A percentile compares a stretch with the other conserved stretches of the same genome.
These are phyloP conservation scores for Straminergon stramineum DNA, from an alignment of 225 moss, liverwort and hornwort species.

Conservation along the genomic window DNA sequence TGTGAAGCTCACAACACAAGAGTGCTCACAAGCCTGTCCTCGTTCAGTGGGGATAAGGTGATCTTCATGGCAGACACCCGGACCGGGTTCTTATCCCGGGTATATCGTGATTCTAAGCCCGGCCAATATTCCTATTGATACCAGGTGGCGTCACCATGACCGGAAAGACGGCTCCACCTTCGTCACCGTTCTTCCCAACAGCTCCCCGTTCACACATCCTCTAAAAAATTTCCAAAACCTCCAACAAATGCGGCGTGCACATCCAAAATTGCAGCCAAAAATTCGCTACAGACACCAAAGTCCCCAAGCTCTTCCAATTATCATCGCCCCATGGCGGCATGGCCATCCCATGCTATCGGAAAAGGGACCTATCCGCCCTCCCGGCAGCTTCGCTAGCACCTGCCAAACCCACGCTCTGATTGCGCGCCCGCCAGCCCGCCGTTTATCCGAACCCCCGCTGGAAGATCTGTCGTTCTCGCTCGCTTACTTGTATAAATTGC, in stretches of 20 bases:
- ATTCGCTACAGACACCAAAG: neutral
- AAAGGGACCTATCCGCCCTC: neutral
- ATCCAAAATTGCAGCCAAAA: neutral
- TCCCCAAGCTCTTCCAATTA: neutral
- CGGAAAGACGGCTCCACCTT: too few species aligned
- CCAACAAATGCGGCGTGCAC: neutral
- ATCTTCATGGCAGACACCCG: neutral
- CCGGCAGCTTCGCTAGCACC: neutral
- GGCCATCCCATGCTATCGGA: neutral
- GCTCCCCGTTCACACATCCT: neutral
- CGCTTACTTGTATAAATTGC: neutral
- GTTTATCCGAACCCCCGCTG: neutral
- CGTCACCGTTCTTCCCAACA: neutral
- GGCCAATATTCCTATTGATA: neutral
- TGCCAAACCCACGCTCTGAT: neutral
- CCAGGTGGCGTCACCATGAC: too few species aligned
- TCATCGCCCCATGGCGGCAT: neutral
- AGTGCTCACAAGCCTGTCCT: neutral
- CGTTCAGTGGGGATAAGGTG: neutral
- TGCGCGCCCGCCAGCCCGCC: neutral
- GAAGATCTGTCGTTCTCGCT: neutral
- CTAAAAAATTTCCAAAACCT: too few species aligned
- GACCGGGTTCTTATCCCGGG: neutral
- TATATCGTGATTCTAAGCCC: accelerated
- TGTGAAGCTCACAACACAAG: neutral